A percentile compares a stretch with the other conserved stretches of the same genome.
phyloP scores from a whole-genome alignment of 176 grass and related monocot species.

The Oropetium thomaeum region DNA sequence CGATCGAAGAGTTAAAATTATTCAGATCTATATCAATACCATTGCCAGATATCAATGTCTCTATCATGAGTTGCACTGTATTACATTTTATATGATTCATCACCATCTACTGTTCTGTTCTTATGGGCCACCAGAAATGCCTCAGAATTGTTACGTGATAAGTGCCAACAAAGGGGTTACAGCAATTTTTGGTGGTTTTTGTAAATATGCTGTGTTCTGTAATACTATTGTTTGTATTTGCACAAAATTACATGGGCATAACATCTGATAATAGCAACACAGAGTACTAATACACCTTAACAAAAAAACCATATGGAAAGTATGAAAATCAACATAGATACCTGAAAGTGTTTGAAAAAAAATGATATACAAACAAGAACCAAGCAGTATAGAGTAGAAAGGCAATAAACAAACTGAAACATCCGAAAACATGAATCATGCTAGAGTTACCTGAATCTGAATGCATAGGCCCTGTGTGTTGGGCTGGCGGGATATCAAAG shows the following conservation, averaged over 20 bases:
- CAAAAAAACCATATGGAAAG: neutral
- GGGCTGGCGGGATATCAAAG: neutral
- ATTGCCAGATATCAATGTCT: neutral
- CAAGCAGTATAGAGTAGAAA: neutral
- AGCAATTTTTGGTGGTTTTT: neutral
- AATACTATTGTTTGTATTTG: slow-evolving; percentile 23
- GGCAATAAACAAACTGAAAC: neutral
- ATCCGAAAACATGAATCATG: neutral
- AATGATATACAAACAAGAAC: neutral
- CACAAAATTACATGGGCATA: neutral
- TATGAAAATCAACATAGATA: neutral
- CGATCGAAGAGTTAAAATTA: neutral
- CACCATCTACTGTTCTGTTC: slow-evolving; percentile 4
- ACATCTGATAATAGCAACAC: slow-evolving; percentile 19
- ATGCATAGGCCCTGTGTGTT: neutral
- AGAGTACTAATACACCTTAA: neutral
- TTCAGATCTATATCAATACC: neutral
- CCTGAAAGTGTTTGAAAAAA: no score
- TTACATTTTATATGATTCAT: slow-evolving; percentile 8
- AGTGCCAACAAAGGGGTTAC: slow-evolving; percentile 4
- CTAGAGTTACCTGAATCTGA: neutral
- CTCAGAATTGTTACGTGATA: neutral
- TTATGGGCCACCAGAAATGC: slow-evolving; percentile 27
- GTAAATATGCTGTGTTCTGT: neutral
- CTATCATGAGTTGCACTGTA: slow-evolving; percentile 19